Evolutionary conservation across 768 basidiomycete species (phyloP), one percentile per base, ranked within the genome.

Genomic region (Pleurotus djamor): DNA sequence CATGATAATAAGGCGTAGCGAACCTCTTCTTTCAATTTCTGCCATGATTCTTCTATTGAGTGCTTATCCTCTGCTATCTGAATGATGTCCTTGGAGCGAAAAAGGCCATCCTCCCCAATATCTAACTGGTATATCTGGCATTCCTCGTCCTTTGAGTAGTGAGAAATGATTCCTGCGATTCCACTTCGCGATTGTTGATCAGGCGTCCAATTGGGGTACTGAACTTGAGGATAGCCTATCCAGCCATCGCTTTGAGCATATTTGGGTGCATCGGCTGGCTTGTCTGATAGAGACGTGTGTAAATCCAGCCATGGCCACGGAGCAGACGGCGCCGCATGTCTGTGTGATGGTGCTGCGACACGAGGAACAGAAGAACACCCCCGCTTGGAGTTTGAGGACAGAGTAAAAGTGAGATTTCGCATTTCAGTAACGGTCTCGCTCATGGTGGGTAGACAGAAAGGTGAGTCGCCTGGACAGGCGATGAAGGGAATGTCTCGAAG

Each of bases 171-270:
- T 9, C 64, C 69, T n/a, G 65, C 60, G 33, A 80, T 73, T 9
- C 72, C 68, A 55, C 77, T 77, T 41, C 72, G 73, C 54, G 63
- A 63, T 58, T 78, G 76, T 61, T 85, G 84, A 12, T 66, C 67
- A 5, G 66, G 66, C 0, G 81, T 83, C 85, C 85, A 85, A 60
- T 84, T 86, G 9, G 80, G 80, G 60, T 81, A 86, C 10, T 77
- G 68, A 1, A 78, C 76, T 59, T 82, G 78, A 0, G 84, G 83
- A 63, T 85, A 85, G 60, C 73, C 57, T 60, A 64, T 69, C 73
- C 71, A 73, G 63, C 72, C 73, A 32, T 62, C 41, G 14, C 17
- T 7, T 13, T 2, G 6, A 28, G 4, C 32, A 32, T 37, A 43
- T 4, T 56, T 41, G 6, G 36, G 36, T 17, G 21, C 38, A 7